phyloP scores from a whole-genome alignment of 108 stramenopile species.

The Skeletonema potamos region DNA sequence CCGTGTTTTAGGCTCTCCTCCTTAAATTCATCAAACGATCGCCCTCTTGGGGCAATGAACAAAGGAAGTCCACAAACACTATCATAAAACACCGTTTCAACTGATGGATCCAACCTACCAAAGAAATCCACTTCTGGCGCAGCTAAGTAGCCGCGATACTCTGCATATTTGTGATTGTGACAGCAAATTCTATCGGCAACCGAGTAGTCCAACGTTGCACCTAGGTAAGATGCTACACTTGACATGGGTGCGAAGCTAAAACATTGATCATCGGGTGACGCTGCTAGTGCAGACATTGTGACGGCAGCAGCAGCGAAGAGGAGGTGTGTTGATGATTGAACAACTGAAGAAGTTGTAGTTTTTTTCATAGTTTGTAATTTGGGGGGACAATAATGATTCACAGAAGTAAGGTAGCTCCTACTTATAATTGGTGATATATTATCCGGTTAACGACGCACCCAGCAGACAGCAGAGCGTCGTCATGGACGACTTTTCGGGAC shows the following conservation, averaged over 20 bases:
- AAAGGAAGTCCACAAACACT: constrained; percentile 50
- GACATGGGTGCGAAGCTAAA: constrained; percentile 24
- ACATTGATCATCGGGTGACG: constrained; percentile 18
- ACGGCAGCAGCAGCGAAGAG: background rate
- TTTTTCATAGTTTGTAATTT: no score
- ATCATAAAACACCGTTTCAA: constrained; percentile 53
- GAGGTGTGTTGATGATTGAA: no score
- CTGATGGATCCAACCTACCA: background rate
- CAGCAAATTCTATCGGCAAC: constrained; percentile 31
- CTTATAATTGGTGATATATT: no score
- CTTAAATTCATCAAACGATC: constrained; percentile 47
- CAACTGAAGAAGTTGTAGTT: background rate
- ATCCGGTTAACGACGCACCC: no score
- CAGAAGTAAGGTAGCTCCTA: no score
- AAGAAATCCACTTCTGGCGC: constrained; percentile 38
- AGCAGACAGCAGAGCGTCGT: no score
- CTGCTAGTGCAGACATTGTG: background rate
- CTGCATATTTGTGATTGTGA: constrained; percentile 24
- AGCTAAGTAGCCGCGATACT: constrained; percentile 25
- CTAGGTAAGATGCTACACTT: constrained; percentile 10
- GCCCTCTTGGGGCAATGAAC: constrained; percentile 49
- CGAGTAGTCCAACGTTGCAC: constrained; percentile 11
- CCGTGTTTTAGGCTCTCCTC: constrained; percentile 40
- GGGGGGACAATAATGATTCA: no score
- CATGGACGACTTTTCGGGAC: no score